Conservation (phyloP, 495 filamentous ascomycete genomes). For the Articulospora tetracladia region DNA sequence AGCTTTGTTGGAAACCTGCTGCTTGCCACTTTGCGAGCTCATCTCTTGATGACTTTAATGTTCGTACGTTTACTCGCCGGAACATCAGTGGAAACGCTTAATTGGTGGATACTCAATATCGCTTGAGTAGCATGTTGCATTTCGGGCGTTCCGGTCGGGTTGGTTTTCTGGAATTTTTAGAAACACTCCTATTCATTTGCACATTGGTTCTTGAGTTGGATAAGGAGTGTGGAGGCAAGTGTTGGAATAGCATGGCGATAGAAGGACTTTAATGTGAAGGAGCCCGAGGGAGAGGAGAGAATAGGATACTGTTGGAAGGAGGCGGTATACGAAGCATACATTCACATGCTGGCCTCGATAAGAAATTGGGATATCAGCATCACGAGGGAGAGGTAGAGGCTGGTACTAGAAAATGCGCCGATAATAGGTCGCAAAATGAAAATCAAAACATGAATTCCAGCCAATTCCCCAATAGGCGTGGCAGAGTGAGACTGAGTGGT, state of each 20-base stretch:
- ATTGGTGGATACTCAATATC: conserved; percentile 5
- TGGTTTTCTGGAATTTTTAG: neutral
- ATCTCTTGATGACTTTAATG: conserved; percentile 1
- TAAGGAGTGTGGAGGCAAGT: too few relatives aligned
- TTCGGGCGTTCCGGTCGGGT: conserved; percentile 22
- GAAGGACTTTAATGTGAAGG: neutral
- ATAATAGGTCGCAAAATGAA: too few relatives aligned
- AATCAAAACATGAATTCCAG: too few relatives aligned
- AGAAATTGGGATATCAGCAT: too few relatives aligned
- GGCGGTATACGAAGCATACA: too few relatives aligned
- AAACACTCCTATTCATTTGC: conserved; percentile 7
- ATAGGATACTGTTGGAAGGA: too few relatives aligned
- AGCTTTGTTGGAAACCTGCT: conserved; percentile 2
- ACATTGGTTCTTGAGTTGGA: neutral
- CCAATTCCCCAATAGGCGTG: too few relatives aligned
- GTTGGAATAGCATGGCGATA: neutral
- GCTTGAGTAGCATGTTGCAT: conserved; percentile 10
- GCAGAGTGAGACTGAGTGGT: too few relatives aligned
- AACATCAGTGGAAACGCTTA: neutral
- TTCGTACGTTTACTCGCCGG: conserved; percentile 5
- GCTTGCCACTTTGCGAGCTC: neutral
- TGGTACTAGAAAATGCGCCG: too few relatives aligned
- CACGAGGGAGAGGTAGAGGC: too few relatives aligned
- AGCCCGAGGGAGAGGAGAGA: too few relatives aligned
- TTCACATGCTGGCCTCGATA: too few relatives aligned